Evolutionary conservation across 129 eudicot genomes (phyloP), one percentile per base, ranked within the genome.

Genomic region (Sambucus nigra): DNA sequence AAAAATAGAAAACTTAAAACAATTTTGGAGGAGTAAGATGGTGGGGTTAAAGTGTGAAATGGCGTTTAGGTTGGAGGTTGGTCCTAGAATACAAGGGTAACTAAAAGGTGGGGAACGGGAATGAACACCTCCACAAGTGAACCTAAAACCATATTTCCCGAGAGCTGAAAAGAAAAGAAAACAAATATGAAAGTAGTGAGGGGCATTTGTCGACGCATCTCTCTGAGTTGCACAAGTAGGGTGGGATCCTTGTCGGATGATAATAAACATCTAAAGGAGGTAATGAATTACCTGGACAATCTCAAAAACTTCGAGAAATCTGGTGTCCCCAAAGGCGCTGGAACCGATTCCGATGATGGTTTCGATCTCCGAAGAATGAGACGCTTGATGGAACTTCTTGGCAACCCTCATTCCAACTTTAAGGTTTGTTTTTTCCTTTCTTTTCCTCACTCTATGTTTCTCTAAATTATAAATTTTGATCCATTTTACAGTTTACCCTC

Each of bases 281-380:
- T 92, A 17, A 57, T 69, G 24, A 77, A 70, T 27, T 91, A 68
- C 77, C 46, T 91, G 73, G 70, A 92, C 49, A 83, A 52, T 27
- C 89, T 86, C 23, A 86, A 92, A 51, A 86, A 92, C 63, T 86
- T 71, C 61, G 99, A 92, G 69, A 82, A 92, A 52, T 53, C 69
- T 2, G 99, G 96, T 22, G 99, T 92, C n/a, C 96, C 96, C 0
- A 65, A 53, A 57, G 95, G 79, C 20, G 96, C 99, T 5, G 99
- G 99, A 10, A 92, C 94, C 0, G 99, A 92, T 32, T 76, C 99
- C 0, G 73, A 65, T 8, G 92, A 77, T 60, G 99, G 99, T 38
- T 92, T 92, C 52, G 99, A 92, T 75, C 80, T 92, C 19, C 87
- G 87, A 62, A 78, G 94, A 73, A 92, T 92, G 96, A 75, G 52